Conservation (phyloP, 139 green algal genomes). For the Chlorella sp. region DNA sequence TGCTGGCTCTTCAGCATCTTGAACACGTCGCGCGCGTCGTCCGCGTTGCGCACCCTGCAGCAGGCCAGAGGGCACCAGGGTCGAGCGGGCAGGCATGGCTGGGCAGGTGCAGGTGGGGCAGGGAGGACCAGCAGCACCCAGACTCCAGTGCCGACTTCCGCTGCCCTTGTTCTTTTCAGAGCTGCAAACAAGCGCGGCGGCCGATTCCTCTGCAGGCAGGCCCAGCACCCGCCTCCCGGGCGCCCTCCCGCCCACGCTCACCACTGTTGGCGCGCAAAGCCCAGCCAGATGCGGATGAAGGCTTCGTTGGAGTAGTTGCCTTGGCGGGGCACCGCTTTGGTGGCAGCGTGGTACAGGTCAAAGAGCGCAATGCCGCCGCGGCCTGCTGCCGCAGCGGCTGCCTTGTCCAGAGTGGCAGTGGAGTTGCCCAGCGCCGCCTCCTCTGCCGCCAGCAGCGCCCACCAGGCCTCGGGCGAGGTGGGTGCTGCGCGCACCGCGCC, state of each 20-base stretch:
- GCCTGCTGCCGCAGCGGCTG: not conserved
- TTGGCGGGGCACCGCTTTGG: conserved; percentile 67
- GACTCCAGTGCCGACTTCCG: no score
- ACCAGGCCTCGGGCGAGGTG: conserved; percentile 63
- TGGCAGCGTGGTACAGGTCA: conserved; percentile 79
- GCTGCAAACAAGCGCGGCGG: no score
- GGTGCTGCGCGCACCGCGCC: not conserved
- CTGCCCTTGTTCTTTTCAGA: no score
- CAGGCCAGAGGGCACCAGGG: not conserved
- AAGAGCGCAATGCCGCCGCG: conserved; percentile 50
- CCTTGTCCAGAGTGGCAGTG: not conserved
- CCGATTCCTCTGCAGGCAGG: no score
- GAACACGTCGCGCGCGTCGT: conserved; percentile 88
- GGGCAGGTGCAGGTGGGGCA: not conserved
- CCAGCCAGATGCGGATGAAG: conserved; percentile 83
- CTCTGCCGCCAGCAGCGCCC: conserved; percentile 60
- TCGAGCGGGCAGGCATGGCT: not conserved
- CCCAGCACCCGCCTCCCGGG: no score
- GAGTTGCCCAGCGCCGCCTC: conserved; percentile 37
- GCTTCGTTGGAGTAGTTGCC: conserved; percentile 62
- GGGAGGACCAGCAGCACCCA: not conserved
- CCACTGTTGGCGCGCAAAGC: conserved; percentile 81
- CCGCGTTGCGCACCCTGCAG: conserved; percentile 51
- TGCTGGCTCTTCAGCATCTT: conserved; percentile 86
- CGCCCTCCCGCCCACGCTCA: conserved; percentile 23